A percentile compares a stretch with the other conserved stretches of the same genome.
Conservation (phyloP, 352 stramenopile genomes). For the Saprolegnia parasitica region DNA sequence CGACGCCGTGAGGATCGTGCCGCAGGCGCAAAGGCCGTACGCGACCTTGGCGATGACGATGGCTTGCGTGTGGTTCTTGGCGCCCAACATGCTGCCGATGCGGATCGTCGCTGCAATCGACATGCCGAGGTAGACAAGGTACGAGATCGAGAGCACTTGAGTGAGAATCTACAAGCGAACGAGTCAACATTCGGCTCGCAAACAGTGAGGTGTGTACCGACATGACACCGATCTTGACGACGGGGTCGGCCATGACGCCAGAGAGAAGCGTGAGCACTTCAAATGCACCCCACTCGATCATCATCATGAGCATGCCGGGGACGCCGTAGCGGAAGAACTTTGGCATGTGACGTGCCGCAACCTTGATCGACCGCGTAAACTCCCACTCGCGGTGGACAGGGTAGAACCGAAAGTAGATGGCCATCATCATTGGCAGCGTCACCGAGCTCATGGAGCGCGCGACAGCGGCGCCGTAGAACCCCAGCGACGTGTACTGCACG, state of each 20-base stretch:
- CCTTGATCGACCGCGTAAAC: constrained; percentile 47
- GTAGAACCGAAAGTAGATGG: constrained; percentile 58
- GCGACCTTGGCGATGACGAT: constrained; percentile 51
- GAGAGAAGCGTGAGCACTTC: constrained; percentile 64
- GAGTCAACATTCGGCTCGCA: background rate
- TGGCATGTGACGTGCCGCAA: constrained; percentile 38
- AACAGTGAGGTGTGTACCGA: constrained; percentile 32
- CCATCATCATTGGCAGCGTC: constrained; percentile 47
- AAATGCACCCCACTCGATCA: constrained; percentile 74
- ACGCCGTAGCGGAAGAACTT: constrained; percentile 46
- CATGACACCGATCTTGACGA: constrained; percentile 64
- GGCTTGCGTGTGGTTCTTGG: constrained; percentile 50
- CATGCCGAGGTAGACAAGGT: constrained; percentile 73
- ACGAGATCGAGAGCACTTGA: constrained; percentile 59
- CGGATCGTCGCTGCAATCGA: constrained; percentile 58
- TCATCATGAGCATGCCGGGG: constrained; percentile 48
- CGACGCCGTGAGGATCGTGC: constrained; percentile 42
- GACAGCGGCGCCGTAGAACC: constrained; percentile 72
- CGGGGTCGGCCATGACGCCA: constrained; percentile 44
- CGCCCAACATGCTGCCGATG: constrained; percentile 66
- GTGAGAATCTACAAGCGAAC: constrained; percentile 35
- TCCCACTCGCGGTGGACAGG: constrained; percentile 53
- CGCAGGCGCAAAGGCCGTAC: constrained; percentile 37
- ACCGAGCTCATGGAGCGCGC: constrained; percentile 55
- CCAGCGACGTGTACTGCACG: constrained; percentile 67